These are phyloP conservation scores for Mortierella sp. DNA, from an alignment of 371 early-diverging fungal genomes.

Conservation along the genomic window DNA sequence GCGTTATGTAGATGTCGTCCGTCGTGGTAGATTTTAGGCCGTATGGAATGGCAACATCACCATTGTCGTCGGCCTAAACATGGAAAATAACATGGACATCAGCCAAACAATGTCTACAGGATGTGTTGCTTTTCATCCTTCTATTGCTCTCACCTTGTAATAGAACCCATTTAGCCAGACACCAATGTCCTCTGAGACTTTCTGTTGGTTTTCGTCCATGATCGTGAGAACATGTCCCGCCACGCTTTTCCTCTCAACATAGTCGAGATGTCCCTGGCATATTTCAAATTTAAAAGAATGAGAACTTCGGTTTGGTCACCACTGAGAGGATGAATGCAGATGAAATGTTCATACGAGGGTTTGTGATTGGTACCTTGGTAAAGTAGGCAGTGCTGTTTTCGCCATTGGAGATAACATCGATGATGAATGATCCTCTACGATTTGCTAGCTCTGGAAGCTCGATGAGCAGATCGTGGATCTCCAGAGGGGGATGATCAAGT, in stretches of 20 bases:
- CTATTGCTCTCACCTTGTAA: slow-evolving; percentile 56
- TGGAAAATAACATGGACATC: too few relatives aligned
- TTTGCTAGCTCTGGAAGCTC: slow-evolving; percentile 36
- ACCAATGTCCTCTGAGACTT: slow-evolving; percentile 37
- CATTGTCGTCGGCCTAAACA: slow-evolving; percentile 55
- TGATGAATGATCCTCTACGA: slow-evolving; percentile 40
- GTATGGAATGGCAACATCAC: slow-evolving; percentile 62
- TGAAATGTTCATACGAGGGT: too few relatives aligned
- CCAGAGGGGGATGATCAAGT: slow-evolving; percentile 25
- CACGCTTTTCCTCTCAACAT: slow-evolving; percentile 56
- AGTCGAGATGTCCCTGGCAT: slow-evolving; percentile 59
- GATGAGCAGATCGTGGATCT: slow-evolving; percentile 25
- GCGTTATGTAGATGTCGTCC: slow-evolving; percentile 43
- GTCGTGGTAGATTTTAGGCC: not conserved
- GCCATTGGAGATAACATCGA: slow-evolving; percentile 47
- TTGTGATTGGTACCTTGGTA: slow-evolving; percentile 32
- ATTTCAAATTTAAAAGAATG: too few relatives aligned
- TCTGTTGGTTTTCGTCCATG: slow-evolving; percentile 56
- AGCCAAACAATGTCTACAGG: not conserved
- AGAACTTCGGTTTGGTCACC: too few relatives aligned
- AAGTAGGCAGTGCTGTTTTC: slow-evolving; percentile 44
- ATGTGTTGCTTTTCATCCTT: not conserved
- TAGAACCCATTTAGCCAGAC: slow-evolving; percentile 58
- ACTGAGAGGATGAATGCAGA: too few relatives aligned
- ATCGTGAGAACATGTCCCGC: slow-evolving; percentile 64